phyloP scores from a whole-genome alignment of 2,329 filamentous ascomycete genomes.

The Mycosphaerella sp. region DNA sequence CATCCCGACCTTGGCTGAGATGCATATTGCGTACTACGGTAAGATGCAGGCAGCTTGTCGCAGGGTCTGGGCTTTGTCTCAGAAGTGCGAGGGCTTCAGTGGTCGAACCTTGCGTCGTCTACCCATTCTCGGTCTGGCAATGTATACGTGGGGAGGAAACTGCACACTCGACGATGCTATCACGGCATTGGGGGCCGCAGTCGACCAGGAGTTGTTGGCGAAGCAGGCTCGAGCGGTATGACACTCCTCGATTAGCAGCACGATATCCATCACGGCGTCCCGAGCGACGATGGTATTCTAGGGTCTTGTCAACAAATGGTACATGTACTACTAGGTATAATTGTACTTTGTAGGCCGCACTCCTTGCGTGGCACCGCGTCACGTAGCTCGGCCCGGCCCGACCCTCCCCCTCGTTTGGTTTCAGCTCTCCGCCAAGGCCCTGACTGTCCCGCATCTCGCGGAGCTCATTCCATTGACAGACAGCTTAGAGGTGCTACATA shows the following conservation, averaged over 20 bases:
- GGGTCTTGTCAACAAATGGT: neutral
- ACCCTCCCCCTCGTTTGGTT: neutral
- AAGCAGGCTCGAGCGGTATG: conserved; percentile 3
- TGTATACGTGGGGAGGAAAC: conserved; percentile 34
- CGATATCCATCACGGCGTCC: neutral
- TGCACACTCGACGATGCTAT: conserved; percentile 37
- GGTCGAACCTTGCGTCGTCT: conserved; percentile 40
- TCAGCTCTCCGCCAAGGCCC: neutral
- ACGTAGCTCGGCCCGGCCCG: neutral
- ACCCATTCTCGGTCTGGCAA: conserved; percentile 39
- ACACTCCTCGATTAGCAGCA: neutral
- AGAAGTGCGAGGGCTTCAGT: conserved; percentile 37
- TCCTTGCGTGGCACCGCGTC: neutral
- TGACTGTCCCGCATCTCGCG: neutral
- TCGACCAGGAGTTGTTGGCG: conserved; percentile 32
- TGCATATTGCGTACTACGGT: conserved; percentile 20
- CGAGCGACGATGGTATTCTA: too few species aligned
- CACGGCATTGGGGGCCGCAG: conserved; percentile 34
- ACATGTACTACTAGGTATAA: too few species aligned
- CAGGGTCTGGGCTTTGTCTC: conserved; percentile 32
- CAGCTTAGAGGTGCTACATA: too few species aligned
- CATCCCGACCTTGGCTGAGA: conserved; percentile 32
- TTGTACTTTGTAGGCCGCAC: too few species aligned
- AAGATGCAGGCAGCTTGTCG: conserved; percentile 25
- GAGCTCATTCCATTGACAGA: neutral